These are phyloP conservation scores for Fagopyrum homotropicum DNA, from an alignment of 148 eudicot species.

Conservation along the genomic window DNA sequence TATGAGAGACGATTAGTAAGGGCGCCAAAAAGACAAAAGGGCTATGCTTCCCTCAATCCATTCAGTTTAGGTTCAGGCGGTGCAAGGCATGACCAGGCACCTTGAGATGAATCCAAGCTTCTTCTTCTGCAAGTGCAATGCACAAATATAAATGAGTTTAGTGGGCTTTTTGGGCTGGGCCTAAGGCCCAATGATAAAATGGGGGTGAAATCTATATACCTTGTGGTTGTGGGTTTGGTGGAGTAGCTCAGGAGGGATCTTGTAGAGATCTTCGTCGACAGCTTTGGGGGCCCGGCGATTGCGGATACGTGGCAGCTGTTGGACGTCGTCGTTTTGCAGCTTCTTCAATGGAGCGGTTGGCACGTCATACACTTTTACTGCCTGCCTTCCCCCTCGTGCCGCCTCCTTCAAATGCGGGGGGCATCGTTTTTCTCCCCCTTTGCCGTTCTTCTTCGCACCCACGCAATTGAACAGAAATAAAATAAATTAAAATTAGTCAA, in stretches of 20 bases:
- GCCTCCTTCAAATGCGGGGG: constrained; percentile 13
- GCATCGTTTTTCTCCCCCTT: constrained; percentile 9
- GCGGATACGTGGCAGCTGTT: constrained; percentile 1
- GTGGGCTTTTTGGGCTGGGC: neutral
- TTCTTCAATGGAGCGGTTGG: constrained; percentile 8
- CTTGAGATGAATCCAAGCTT: constrained; percentile 27
- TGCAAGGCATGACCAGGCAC: constrained; percentile 30
- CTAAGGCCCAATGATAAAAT: neutral
- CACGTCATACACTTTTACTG: constrained; percentile 7
- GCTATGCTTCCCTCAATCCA: neutral
- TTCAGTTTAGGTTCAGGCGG: constrained; percentile 9
- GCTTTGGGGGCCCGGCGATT: constrained; percentile 31
- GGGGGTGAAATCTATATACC: neutral
- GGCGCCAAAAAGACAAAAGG: neutral
- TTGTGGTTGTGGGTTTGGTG: constrained; percentile 11
- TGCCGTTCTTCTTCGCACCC: neutral
- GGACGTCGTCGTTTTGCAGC: constrained; percentile 9
- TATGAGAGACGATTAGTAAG: too few species aligned
- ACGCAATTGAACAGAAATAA: neutral
- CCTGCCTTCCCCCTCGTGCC: constrained; percentile 4
- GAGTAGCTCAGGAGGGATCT: constrained; percentile 55
- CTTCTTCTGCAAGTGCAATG: constrained; percentile 29
- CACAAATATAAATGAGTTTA: neutral
- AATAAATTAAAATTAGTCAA: neutral
- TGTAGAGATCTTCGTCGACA: constrained; percentile 59